phyloP scores from a whole-genome alignment of 2,329 filamentous ascomycete species.

The Neonectria punicea region DNA sequence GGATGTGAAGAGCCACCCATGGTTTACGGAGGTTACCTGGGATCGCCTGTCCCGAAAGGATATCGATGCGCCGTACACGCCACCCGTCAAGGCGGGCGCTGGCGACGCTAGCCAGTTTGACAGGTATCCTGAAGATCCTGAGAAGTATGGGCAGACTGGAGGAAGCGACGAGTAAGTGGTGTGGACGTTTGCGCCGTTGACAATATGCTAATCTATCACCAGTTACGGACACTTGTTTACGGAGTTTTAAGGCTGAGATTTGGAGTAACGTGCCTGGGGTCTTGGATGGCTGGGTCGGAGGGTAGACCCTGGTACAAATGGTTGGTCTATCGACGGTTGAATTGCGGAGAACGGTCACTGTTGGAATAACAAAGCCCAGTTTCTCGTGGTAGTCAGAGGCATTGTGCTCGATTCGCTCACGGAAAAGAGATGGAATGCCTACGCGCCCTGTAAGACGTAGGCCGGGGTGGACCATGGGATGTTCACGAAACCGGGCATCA shows the following conservation, averaged over 20 bases:
- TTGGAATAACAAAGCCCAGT: background rate
- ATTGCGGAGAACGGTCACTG: background rate
- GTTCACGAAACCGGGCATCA: constrained; percentile 5
- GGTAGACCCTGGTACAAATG: constrained; percentile 18
- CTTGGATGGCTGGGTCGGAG: constrained; percentile 34
- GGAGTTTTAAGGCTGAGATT: constrained; percentile 68
- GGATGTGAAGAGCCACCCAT: constrained; percentile 94
- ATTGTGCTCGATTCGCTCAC: background rate
- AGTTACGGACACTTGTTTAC: constrained; percentile 80
- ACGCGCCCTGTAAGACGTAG: background rate
- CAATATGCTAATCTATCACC: constrained; percentile 31
- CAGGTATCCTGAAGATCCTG: constrained; percentile 96
- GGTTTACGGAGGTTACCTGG: constrained; percentile 99
- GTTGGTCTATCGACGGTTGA: constrained; percentile 5
- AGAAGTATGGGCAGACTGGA: constrained; percentile 79
- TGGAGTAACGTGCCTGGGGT: constrained; percentile 28
- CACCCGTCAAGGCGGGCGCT: constrained; percentile 90
- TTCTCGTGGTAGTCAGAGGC: background rate
- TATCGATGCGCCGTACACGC: constrained; percentile 97
- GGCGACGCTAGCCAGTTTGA: constrained; percentile 98
- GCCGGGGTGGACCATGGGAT: background rate
- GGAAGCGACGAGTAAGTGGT: constrained; percentile 86
- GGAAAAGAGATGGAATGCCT: constrained; percentile 5
- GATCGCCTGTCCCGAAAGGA: constrained; percentile 93
- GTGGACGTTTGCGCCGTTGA: background rate